A percentile compares a stretch with the other conserved stretches of the same genome.
Conservation (phyloP, 768 basidiomycete species). For the Pleurotus pulmonarius region DNA sequence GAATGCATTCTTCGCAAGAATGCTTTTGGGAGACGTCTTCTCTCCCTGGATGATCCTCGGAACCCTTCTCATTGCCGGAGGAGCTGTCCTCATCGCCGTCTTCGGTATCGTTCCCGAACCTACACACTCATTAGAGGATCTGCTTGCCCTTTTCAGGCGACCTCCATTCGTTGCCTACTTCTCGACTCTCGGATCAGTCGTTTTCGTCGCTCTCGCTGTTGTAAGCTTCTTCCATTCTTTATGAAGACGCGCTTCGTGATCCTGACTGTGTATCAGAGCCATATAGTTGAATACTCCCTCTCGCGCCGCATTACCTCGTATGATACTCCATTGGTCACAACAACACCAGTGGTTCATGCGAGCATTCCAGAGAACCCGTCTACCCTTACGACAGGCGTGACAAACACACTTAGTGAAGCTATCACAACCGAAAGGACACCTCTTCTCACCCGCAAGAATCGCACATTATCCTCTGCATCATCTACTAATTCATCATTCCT, state of each 20-base stretch:
- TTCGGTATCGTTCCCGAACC: slow-evolving; percentile 92
- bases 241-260: not conserved
- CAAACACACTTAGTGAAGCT: slow-evolving; percentile 26
- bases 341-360: slow-evolving; percentile 27
- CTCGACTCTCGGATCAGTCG: slow-evolving; percentile 58
- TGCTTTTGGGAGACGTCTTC: slow-evolving; percentile 83
- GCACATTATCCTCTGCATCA: slow-evolving; percentile 24
- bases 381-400: slow-evolving; percentile 30
- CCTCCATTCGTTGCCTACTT: slow-evolving; percentile 82
- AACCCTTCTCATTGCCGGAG: slow-evolving; percentile 82
- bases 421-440: slow-evolving; percentile 54
- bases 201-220: slow-evolving; percentile 55
- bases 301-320: slow-evolving; percentile 28
- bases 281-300: slow-evolving; percentile 65
- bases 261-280: slow-evolving; percentile 48
- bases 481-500: slow-evolving; percentile 16
- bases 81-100: slow-evolving; percentile 84
- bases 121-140: slow-evolving; percentile 81
- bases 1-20: slow-evolving; percentile 88
- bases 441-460: slow-evolving; percentile 41
- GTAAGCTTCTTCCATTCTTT: slow-evolving; percentile 39
- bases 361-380: slow-evolving; percentile 36
- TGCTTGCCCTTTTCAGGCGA: slow-evolving; percentile 71
- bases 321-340: slow-evolving; percentile 14
- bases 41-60: slow-evolving; percentile 84